Evolutionary conservation across 768 basidiomycete genomes (phyloP).

Genomic region (Pulveroboletus sp.): DNA sequence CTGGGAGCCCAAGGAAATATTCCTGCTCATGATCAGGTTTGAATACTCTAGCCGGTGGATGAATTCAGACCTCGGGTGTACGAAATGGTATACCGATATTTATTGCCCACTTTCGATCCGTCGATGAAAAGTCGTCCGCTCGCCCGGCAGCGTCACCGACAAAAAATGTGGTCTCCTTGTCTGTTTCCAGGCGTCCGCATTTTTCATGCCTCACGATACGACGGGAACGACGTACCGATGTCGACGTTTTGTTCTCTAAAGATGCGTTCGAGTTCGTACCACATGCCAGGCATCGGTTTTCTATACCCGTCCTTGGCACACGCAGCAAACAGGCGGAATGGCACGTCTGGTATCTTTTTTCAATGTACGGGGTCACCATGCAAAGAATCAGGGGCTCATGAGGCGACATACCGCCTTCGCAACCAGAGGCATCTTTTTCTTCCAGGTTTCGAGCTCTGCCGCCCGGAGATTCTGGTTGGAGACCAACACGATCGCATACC

Average conservation of each 20-base stretch:
- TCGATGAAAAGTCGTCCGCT: slow-evolving; percentile 69
- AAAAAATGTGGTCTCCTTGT: slow-evolving; percentile 66
- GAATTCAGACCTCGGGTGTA: slow-evolving; percentile 71
- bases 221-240: slow-evolving; percentile 53
- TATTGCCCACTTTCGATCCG: slow-evolving; percentile 82
- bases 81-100: slow-evolving; percentile 73
- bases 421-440: slow-evolving; percentile 69
- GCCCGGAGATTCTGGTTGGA: slow-evolving; percentile 74
- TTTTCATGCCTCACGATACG: background rate
- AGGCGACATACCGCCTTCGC: slow-evolving; percentile 51
- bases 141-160: slow-evolving; percentile 92
- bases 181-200: slow-evolving; percentile 35
- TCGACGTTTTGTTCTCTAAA: slow-evolving; percentile 54
- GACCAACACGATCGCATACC: slow-evolving; percentile 71
- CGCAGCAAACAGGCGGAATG: slow-evolving; percentile 79
- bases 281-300: slow-evolving; percentile 90
- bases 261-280: slow-evolving; percentile 64
- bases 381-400: background rate
- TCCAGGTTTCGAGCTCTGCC: slow-evolving; percentile 59
- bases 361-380: background rate
- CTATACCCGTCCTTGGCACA: slow-evolving; percentile 70
- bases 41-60: background rate
- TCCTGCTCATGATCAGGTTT: slow-evolving; percentile 47
- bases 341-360: slow-evolving; percentile 63
- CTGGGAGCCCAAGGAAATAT: slow-evolving; percentile 63